Evolutionary conservation across 2,329 filamentous ascomycete genomes (phyloP).

Genomic region (Curvularia lunata): DNA sequence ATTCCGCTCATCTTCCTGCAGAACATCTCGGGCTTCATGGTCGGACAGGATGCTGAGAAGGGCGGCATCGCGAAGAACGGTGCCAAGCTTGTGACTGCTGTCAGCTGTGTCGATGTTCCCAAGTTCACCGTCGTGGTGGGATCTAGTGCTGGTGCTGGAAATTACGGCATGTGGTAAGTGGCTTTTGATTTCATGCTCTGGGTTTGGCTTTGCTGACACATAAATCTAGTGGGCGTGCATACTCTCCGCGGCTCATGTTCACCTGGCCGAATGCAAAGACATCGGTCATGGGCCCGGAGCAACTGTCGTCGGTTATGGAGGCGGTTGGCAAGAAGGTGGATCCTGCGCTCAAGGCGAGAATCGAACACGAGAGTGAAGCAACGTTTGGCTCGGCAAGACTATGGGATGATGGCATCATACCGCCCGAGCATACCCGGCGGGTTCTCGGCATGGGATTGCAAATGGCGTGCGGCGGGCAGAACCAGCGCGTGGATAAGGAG

Average conservation of each 20-base stretch:
- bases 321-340: slow-evolving; percentile 86
- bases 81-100: slow-evolving; percentile 93
- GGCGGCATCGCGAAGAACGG: slow-evolving; percentile 98
- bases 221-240: slow-evolving; percentile 74
- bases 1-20: slow-evolving; percentile 93
- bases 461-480: slow-evolving; percentile 53
- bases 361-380: slow-evolving; percentile 88
- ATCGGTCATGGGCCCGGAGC: slow-evolving; percentile 94
- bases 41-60: slow-evolving; percentile 87
- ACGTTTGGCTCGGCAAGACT: slow-evolving; percentile 85
- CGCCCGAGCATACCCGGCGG: slow-evolving; percentile 56
- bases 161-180: slow-evolving; percentile 91
- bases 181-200: background rate
- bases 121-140: slow-evolving; percentile 98
- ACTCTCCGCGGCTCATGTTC: slow-evolving; percentile 88
- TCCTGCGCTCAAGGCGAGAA: slow-evolving; percentile 78
- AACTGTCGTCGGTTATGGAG: slow-evolving; percentile 91
- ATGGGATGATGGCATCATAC: slow-evolving; percentile 71
- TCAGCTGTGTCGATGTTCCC: slow-evolving; percentile 90
- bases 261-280: slow-evolving; percentile 98
- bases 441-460: slow-evolving; percentile 58
- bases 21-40: slow-evolving; percentile 99
- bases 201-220: background rate
- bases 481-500: slow-evolving; percentile 42
- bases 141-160: slow-evolving; percentile 89